Evolutionary conservation across 164 flowering plant species (phyloP).

Genomic region (Macadamia integrifolia): DNA sequence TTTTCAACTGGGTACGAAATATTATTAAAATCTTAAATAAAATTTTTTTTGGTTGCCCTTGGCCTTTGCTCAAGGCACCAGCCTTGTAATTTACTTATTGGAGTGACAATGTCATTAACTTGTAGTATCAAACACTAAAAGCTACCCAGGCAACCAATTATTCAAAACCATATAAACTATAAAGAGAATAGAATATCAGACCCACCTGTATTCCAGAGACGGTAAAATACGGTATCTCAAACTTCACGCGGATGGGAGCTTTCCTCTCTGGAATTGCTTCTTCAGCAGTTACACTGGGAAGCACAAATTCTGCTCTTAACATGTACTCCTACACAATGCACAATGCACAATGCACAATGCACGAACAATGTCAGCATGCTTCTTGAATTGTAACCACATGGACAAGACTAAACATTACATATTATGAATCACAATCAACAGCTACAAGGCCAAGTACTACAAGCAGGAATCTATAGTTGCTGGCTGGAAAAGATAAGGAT

Average conservation of each 20-base stretch:
- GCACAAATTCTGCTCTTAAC: slow-evolving; percentile 89
- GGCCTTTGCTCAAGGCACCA: too few species aligned
- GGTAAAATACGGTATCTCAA: slow-evolving; percentile 97
- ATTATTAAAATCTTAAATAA: too few species aligned
- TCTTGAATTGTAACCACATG: background rate
- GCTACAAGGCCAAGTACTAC: background rate
- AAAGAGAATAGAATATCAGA: background rate
- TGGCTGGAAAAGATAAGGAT: background rate
- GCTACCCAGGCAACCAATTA: background rate
- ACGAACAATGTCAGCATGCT: background rate
- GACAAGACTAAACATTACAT: background rate
- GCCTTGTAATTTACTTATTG: too few species aligned
- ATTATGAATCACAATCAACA: background rate
- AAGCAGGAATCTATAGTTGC: background rate
- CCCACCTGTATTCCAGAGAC: slow-evolving; percentile 97
- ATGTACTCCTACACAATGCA: slow-evolving; percentile 64
- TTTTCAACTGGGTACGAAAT: too few species aligned
- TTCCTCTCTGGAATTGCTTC: slow-evolving; percentile 84
- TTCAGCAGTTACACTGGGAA: slow-evolving; percentile 85
- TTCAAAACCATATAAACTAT: background rate
- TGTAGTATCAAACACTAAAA: background rate
- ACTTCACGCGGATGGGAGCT: slow-evolving; percentile 96
- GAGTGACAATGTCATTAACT: background rate
- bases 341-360: background rate
- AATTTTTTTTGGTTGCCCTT: too few species aligned